Percentiles rank a stretch among this genome's conserved stretches.
These are phyloP conservation scores for Wickerhamiella qilinensis DNA, from an alignment of 805 yeast species.

Conservation along the genomic window DNA sequence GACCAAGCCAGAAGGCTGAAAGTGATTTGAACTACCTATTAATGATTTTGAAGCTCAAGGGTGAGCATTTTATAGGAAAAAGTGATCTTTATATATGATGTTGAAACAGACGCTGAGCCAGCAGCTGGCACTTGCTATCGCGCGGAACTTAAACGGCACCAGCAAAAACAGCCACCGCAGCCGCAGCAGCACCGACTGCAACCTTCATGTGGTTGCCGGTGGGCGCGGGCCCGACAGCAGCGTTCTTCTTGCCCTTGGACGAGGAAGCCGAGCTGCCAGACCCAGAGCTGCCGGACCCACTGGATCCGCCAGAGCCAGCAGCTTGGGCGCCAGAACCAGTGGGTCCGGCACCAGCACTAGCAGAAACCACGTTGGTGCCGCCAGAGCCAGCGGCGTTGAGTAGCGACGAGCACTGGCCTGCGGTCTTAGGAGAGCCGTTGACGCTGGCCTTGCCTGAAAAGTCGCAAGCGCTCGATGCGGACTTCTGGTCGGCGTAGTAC, in stretches of 20 bases:
- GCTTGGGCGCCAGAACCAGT: constrained; percentile 19
- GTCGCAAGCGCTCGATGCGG: constrained; percentile 41
- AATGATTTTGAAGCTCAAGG: too few species aligned
- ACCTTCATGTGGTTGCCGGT: constrained; percentile 6
- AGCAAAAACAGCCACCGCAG: constrained; percentile 10
- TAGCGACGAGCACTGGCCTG: constrained; percentile 36
- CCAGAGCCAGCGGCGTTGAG: constrained; percentile 50
- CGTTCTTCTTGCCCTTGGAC: constrained; percentile 4
- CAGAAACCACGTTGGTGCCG: constrained; percentile 47
- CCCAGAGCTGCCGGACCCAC: constrained; percentile 5
- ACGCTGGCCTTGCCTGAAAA: constrained; percentile 56
- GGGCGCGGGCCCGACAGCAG: constrained; percentile 3
- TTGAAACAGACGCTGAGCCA: too few species aligned
- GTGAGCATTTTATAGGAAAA: too few species aligned
- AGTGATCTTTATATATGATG: background rate
- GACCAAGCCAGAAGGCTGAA: background rate
- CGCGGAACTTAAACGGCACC: constrained; percentile 11
- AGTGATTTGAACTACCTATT: background rate
- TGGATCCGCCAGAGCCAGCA: constrained; percentile 9
- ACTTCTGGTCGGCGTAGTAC: constrained; percentile 38
- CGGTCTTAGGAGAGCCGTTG: constrained; percentile 25
- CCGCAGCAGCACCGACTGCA: constrained; percentile 11
- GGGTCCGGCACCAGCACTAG: constrained; percentile 19
- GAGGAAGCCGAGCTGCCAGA: constrained; percentile 1
- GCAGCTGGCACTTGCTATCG: background rate